A percentile compares a stretch with the other conserved stretches of the same genome.
phyloP scores from a whole-genome alignment of 1,284 basidiomycete genomes.

The Melampsora americana region DNA sequence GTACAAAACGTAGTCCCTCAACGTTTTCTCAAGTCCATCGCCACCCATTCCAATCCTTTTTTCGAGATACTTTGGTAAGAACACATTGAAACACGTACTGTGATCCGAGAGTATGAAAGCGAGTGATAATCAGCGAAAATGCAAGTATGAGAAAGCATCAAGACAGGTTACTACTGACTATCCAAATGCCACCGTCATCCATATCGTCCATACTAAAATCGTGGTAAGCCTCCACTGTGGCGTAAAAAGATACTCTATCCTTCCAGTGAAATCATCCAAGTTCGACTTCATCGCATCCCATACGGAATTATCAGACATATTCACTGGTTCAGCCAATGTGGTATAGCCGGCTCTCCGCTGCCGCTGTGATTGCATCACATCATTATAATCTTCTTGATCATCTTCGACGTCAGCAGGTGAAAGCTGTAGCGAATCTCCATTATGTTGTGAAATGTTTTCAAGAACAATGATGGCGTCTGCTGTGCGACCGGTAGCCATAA shows the following conservation, averaged over 20 bases:
- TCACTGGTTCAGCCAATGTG: background rate
- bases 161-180: constrained; percentile 46
- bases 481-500: constrained; percentile 76
- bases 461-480: constrained; percentile 77
- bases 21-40: constrained; percentile 59
- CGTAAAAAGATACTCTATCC: constrained; percentile 71
- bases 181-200: constrained; percentile 61
- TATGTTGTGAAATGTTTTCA: constrained; percentile 76
- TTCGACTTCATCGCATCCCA: background rate
- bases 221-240: constrained; percentile 81
- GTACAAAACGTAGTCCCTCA: constrained; percentile 79
- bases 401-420: constrained; percentile 71
- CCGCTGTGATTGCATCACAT: background rate
- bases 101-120: background rate
- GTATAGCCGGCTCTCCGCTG: constrained; percentile 4
- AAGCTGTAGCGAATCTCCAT: constrained; percentile 68
- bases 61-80: constrained; percentile 84
- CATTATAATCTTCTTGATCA: constrained; percentile 36
- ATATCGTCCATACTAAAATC: constrained; percentile 75
- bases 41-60: constrained; percentile 52
- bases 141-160: background rate
- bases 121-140: constrained; percentile 69
- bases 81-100: constrained; percentile 96
- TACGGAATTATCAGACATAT: background rate
- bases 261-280: constrained; percentile 66